phyloP scores from a whole-genome alignment of 495 filamentous ascomycete genomes.

The Tuber brumale region DNA sequence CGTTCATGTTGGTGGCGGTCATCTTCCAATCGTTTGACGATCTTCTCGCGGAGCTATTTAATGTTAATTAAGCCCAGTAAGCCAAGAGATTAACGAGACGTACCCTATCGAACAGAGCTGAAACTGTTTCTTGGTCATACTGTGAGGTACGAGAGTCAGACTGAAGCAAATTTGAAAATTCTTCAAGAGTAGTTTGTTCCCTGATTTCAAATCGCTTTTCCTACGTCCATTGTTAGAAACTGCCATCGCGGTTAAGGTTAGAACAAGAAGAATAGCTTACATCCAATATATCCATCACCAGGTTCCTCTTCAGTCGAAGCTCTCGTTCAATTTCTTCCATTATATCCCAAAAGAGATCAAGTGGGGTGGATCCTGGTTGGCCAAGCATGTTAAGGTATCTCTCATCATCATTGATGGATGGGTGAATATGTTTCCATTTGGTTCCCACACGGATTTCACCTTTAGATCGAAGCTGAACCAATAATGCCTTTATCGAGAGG shows the following conservation, averaged over 20 bases:
- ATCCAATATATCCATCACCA: slow-evolving; percentile 84
- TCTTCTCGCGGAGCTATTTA: slow-evolving; percentile 68
- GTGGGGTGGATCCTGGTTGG: slow-evolving; percentile 77
- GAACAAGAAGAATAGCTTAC: slow-evolving; percentile 51
- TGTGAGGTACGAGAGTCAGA: slow-evolving; percentile 78
- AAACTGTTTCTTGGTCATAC: slow-evolving; percentile 67
- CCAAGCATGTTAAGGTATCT: slow-evolving; percentile 81
- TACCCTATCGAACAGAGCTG: slow-evolving; percentile 72
- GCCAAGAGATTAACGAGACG: slow-evolving; percentile 21
- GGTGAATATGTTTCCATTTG: slow-evolving; percentile 81
- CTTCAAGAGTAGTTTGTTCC: slow-evolving; percentile 74
- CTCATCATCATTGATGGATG: slow-evolving; percentile 69
- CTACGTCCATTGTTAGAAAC: slow-evolving; percentile 45
- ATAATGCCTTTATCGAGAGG: slow-evolving; percentile 46
- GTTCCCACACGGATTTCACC: slow-evolving; percentile 84
- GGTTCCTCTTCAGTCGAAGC: slow-evolving; percentile 71
- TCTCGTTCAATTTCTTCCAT: slow-evolving; percentile 88
- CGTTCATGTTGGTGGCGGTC: slow-evolving; percentile 77
- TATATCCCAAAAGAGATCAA: slow-evolving; percentile 95
- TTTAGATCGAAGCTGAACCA: slow-evolving; percentile 63
- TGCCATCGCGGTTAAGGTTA: slow-evolving; percentile 7
- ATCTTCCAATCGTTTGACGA: slow-evolving; percentile 67
- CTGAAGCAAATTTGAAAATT: slow-evolving; percentile 70
- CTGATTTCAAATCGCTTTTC: slow-evolving; percentile 88
- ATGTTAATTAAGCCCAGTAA: slow-evolving; percentile 7